phyloP scores from a whole-genome alignment of 2,329 filamentous ascomycete species.

The Grosmannia serpens region DNA sequence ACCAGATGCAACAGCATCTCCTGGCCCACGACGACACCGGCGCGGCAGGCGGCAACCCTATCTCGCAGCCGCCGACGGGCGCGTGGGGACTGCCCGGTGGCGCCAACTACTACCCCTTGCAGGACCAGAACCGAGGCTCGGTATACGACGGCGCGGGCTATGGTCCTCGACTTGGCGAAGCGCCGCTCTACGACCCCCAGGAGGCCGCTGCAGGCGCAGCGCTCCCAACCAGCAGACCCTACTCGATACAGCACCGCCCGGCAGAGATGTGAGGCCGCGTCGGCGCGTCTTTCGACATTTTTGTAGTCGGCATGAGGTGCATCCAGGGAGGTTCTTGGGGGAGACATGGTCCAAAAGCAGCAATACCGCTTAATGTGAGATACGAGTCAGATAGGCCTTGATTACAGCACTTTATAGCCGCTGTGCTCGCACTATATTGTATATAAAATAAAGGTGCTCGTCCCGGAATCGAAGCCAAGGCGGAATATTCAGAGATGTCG shows the following conservation, averaged over 20 bases:
- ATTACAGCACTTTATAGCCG: too few species aligned
- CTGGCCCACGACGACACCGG: neutral
- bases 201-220: neutral
- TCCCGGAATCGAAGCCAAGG: too few species aligned
- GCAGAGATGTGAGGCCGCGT: neutral
- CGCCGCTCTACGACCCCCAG: neutral
- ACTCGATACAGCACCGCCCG: neutral
- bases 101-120: neutral
- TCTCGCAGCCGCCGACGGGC: neutral
- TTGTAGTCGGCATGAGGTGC: too few species aligned
- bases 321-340: too few species aligned
- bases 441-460: too few species aligned
- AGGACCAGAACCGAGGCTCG: neutral
- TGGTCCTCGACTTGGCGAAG: neutral
- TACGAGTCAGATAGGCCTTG: too few species aligned
- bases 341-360: too few species aligned
- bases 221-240: neutral
- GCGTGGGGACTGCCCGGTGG: neutral
- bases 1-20: neutral
- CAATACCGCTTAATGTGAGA: too few species aligned
- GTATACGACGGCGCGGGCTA: neutral
- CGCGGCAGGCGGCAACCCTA: neutral
- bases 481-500: too few species aligned
- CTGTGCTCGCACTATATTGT: too few species aligned
- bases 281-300: too few species aligned